These are phyloP conservation scores for Phytophthora crassamura DNA, from an alignment of 352 stramenopile genomes.

Conservation along the genomic window DNA sequence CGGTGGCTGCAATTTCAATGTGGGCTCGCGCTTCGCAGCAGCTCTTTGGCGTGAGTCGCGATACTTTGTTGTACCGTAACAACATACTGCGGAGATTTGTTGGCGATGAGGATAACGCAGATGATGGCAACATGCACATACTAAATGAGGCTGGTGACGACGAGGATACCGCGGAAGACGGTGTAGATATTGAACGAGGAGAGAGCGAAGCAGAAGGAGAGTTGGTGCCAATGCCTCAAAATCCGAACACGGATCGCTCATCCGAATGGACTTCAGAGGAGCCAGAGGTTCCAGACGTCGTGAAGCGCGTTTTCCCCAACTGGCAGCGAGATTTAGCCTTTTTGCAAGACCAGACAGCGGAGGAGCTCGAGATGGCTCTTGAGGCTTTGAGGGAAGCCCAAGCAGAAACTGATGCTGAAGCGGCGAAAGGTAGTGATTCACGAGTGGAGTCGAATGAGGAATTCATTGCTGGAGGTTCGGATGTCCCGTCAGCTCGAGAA, in stretches of 20 bases:
- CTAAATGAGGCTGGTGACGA: neutral
- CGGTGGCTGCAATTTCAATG: constrained; percentile 38
- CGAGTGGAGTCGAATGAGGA: neutral
- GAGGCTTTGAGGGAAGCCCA: constrained; percentile 22
- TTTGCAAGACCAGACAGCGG: constrained; percentile 37
- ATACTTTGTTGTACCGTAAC: constrained; percentile 43
- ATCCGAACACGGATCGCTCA: neutral
- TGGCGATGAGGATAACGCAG: constrained; percentile 10
- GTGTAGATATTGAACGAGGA: constrained; percentile 6
- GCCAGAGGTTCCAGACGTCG: constrained; percentile 34
- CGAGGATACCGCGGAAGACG: constrained; percentile 10
- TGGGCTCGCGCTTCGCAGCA: constrained; percentile 45
- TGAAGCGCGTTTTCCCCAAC: constrained; percentile 57
- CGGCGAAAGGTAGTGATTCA: neutral
- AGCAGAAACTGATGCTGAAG: neutral
- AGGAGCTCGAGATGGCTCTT: constrained; percentile 39
- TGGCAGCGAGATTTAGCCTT: constrained; percentile 60
- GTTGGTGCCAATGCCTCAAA: neutral
- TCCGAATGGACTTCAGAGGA: neutral
- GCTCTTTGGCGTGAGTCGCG: constrained; percentile 28
- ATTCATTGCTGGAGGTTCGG: neutral
- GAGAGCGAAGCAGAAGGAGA: constrained; percentile 17
- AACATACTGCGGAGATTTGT: constrained; percentile 35
- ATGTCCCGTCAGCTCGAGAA: neutral
- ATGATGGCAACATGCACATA: constrained; percentile 4